phyloP scores from a whole-genome alignment of 208 protist genomes.

The Wallacemonas sp. region DNA sequence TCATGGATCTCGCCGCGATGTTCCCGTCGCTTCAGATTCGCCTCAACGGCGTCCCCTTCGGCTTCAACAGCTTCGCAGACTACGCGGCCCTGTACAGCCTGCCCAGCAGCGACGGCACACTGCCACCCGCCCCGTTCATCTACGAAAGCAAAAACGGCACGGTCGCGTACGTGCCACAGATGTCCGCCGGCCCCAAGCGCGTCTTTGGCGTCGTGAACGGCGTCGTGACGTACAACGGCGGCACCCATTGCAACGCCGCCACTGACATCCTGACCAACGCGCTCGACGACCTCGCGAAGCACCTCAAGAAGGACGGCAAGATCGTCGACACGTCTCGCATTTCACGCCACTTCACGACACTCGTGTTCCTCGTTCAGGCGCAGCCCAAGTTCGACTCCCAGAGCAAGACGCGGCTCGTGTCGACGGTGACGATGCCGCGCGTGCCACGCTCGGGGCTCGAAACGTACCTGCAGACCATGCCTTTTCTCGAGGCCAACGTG shows the following conservation, averaged over 20 bases:
- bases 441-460: conserved; percentile 90
- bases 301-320: conserved; percentile 84
- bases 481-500: conserved; percentile 79
- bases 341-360: conserved; percentile 96
- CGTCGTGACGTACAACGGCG: conserved; percentile 98
- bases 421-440: conserved; percentile 72
- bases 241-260: conserved; percentile 98
- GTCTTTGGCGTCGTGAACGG: conserved; percentile 99
- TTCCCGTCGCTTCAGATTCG: conserved; percentile 92
- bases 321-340: conserved; percentile 95
- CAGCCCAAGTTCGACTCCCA: conserved; percentile 99
- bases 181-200: conserved; percentile 87
- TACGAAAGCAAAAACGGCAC: conserved; percentile 67
- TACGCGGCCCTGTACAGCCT: conserved; percentile 93
- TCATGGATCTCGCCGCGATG: conserved; percentile 94
- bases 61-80: conserved; percentile 95
- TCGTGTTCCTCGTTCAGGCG: conserved; percentile 98
- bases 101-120: conserved; percentile 31
- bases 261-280: conserved; percentile 80
- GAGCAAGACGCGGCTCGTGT: conserved; percentile 99
- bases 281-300: conserved; percentile 56
- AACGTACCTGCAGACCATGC: conserved; percentile 79
- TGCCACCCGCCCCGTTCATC: conserved; percentile 76
- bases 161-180: conserved; percentile 89
- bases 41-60: conserved; percentile 95